Evolutionary conservation across 129 eudicot species (phyloP), one percentile per base, ranked within the genome.

Genomic region (Flaveria sonorensis): DNA sequence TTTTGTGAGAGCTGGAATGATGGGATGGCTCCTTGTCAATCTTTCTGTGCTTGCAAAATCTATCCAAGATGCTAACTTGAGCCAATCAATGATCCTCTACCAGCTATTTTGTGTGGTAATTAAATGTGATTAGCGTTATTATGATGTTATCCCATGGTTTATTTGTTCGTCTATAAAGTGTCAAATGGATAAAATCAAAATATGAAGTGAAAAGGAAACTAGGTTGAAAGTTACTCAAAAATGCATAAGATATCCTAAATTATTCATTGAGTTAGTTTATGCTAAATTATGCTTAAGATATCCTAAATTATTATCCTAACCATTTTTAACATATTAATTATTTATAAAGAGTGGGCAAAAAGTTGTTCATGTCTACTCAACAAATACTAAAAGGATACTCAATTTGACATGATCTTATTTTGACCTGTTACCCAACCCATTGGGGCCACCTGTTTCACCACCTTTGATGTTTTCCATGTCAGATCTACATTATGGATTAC

Each of bases 51-150:
- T 36, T 72, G 60, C 59, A 18, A 15, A 89, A 88, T 85, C 86
- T 79, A 51, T 87, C 73, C 86, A 87, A 67, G 90, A 87, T 75
- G 75, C 80, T 71, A 79, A 76, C 75, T 89, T 91, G 81, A 84
- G 83, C 80, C 88, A 72, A 63, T 91, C 98, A 75, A 89, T 94
- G 96, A 86, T 94, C 72, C 96, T 94, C 60, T 94, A 91, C 90
- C 98, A 94, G 84, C 77, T 89, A 69, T 94, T 94, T 72, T 89
- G 96, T 77, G 61, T 75, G 79, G 98, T 94, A 91, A 85, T 70
- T 68, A 77, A 62, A 9, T 26, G 46, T 68, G 57, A 20, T 72
- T 72, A 11, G 48, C 71, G 8, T 82, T 55, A 30, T 19, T 56
- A 18, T 56, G 62, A 56, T 56, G 57, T 16, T 51, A 51, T 50